These are phyloP conservation scores for Rehmannia glutinosa DNA, from an alignment of 257 asterid species.

Conservation along the genomic window DNA sequence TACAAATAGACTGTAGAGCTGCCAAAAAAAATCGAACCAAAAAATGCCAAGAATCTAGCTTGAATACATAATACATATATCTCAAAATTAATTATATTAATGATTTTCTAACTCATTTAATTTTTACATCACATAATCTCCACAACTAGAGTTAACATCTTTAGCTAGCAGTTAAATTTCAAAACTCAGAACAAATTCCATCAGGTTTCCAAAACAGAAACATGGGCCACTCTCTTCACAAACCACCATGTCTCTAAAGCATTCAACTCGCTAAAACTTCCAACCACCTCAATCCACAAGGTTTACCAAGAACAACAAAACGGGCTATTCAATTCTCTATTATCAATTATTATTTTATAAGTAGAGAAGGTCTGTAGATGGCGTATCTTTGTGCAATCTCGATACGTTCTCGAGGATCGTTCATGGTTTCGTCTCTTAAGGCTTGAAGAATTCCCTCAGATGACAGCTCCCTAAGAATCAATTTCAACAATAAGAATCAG, in stretches of 20 bases:
- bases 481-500: constrained; percentile 1
- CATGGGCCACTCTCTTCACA: too few species aligned
- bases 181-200: too few species aligned
- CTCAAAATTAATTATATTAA: too few species aligned
- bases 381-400: constrained; percentile 83
- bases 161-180: too few species aligned
- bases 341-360: constrained; percentile 22
- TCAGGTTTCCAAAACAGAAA: too few species aligned
- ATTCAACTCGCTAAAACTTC: background rate
- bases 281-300: background rate
- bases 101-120: too few species aligned
- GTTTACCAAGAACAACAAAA: background rate
- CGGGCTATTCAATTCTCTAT: background rate
- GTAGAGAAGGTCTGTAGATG: constrained; percentile 83
- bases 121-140: too few species aligned
- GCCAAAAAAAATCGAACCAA: too few species aligned
- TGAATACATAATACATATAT: too few species aligned
- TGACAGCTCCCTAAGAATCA: constrained; percentile 47
- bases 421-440: constrained; percentile 78
- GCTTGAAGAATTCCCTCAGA: constrained; percentile 77
- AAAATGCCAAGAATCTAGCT: too few species aligned
- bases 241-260: background rate
- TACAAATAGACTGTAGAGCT: too few species aligned
- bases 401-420: constrained; percentile 87
- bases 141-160: too few species aligned